These are phyloP conservation scores for Acanthamoeba rhysodes DNA, from an alignment of 208 protist species.

Conservation along the genomic window DNA sequence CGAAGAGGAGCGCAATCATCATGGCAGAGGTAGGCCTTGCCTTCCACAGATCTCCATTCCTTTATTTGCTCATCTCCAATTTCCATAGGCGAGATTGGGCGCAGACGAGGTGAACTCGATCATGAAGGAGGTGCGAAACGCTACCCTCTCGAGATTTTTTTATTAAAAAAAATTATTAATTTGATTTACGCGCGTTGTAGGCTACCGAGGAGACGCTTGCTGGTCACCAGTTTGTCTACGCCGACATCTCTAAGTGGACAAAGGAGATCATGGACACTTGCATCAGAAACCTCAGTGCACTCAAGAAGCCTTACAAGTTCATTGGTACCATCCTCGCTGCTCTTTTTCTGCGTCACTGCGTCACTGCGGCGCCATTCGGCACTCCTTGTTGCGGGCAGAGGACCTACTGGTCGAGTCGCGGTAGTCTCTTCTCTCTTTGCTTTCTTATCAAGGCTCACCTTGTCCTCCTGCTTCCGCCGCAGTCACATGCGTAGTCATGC, in stretches of 20 bases:
- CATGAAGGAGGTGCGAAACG: neutral
- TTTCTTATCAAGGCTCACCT: neutral
- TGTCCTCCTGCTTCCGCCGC: neutral
- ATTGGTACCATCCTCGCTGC: constrained; percentile 82
- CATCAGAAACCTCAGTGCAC: constrained; percentile 86
- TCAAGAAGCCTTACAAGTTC: constrained; percentile 91
- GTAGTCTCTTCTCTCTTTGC: neutral
- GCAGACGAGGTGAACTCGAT: constrained; percentile 23
- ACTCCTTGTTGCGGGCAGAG: neutral
- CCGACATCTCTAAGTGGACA: constrained; percentile 89
- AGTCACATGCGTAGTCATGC: constrained; percentile 92
- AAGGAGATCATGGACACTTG: constrained; percentile 87
- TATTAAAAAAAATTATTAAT: neutral
- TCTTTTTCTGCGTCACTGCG: neutral
- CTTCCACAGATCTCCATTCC: too few relatives aligned
- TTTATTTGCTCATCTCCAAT: neutral
- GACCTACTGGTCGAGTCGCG: neutral
- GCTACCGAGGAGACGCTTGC: constrained; percentile 82
- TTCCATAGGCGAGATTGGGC: neutral
- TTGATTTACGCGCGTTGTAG: neutral
- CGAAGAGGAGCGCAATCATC: too few relatives aligned
- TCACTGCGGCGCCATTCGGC: neutral
- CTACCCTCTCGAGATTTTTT: neutral
- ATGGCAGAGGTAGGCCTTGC: too few relatives aligned
- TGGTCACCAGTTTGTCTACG: constrained; percentile 83